Evolutionary conservation across 768 basidiomycete genomes (phyloP).

Genomic region (Boletus subcaerulescens): DNA sequence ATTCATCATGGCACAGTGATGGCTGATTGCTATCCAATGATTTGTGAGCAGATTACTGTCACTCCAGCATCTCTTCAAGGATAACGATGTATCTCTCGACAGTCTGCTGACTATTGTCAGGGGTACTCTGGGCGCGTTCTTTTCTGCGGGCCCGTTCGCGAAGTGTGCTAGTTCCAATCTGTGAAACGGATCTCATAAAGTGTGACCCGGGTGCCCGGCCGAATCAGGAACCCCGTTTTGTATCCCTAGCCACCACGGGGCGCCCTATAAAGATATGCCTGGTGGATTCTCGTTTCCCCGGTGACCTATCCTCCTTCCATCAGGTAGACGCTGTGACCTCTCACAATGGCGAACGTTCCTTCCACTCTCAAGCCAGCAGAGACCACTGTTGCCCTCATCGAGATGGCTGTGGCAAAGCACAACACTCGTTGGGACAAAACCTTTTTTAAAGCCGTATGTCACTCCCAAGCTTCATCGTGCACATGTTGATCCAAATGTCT

Average conservation of each 20-base stretch:
- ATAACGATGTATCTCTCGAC: not conserved
- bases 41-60: not conserved
- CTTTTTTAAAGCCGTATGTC: conserved; percentile 69
- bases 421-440: conserved; percentile 55
- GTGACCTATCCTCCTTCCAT: not conserved
- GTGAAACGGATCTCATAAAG: conserved; percentile 1
- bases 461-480: not conserved
- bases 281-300: not conserved
- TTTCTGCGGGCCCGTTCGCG: too few species aligned
- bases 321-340: not conserved
- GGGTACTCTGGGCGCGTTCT: not conserved
- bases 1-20: not conserved
- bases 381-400: conserved; percentile 56
- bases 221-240: conserved; percentile 3
- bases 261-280: conserved; percentile 18
- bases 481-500: not conserved
- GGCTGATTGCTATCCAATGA: not conserved
- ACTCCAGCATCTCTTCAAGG: not conserved
- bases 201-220: not conserved
- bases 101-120: not conserved
- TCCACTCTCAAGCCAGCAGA: conserved; percentile 57
- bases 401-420: conserved; percentile 60
- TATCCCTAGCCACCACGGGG: not conserved
- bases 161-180: not conserved
- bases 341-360: conserved; percentile 24